Conservation (phyloP, 169 alveolate species). For the Plasmodium gonderi region DNA sequence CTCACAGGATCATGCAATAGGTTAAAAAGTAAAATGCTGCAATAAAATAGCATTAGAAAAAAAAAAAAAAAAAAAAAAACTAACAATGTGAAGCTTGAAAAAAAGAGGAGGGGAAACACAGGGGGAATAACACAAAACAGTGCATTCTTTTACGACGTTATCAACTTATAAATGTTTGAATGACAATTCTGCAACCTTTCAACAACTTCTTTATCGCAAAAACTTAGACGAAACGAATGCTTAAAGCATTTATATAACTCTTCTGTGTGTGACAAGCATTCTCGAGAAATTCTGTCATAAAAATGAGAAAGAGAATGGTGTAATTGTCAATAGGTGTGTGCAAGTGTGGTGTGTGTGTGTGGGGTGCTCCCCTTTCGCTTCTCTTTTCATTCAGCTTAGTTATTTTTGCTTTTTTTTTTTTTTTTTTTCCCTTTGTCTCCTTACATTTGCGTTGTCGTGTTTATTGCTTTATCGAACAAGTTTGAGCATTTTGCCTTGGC, state of each 20-base stretch:
- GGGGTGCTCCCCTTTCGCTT: neutral
- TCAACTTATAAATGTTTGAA: slow-evolving; percentile 37
- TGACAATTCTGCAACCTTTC: slow-evolving; percentile 46
- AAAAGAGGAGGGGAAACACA: neutral
- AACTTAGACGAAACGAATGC: slow-evolving; percentile 65
- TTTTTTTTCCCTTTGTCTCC: neutral
- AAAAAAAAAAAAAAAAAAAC: neutral
- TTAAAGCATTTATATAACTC: slow-evolving; percentile 55
- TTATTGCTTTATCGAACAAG: slow-evolving; percentile 20
- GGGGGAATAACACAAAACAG: neutral
- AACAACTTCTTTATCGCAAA: slow-evolving; percentile 54
- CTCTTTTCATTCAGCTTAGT: neutral
- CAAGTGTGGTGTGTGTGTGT: neutral
- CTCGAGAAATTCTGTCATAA: slow-evolving; percentile 47
- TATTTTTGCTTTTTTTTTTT: neutral
- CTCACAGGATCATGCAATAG: neutral
- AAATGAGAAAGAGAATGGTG: neutral
- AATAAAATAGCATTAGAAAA: neutral
- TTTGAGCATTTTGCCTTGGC: slow-evolving; percentile 19
- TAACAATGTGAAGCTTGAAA: neutral
- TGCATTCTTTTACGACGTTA: slow-evolving; percentile 35
- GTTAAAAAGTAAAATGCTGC: too few relatives aligned
- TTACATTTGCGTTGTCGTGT: slow-evolving; percentile 52
- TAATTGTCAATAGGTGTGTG: neutral
- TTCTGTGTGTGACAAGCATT: slow-evolving; percentile 47